phyloP scores from a whole-genome alignment of 257 asterid genomes.

The Solanum rostratum region DNA sequence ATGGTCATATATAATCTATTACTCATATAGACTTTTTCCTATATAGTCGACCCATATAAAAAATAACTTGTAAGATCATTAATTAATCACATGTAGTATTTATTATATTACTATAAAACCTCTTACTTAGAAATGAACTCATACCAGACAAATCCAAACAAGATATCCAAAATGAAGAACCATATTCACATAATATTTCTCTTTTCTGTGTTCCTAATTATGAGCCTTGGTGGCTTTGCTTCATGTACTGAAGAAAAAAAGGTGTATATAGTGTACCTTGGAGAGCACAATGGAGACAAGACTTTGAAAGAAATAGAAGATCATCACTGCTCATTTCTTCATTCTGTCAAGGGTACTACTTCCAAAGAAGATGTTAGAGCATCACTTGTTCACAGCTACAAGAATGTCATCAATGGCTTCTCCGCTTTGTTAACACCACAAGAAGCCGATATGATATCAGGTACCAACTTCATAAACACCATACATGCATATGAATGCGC shows the following conservation, averaged over 20 bases:
- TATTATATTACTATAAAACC: not conserved
- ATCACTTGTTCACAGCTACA: conserved; percentile 32
- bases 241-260: not conserved
- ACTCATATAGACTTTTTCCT: not conserved
- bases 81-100: not conserved
- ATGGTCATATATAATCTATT: not conserved
- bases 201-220: not conserved
- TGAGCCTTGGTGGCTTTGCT: not conserved
- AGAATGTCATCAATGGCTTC: conserved; percentile 43
- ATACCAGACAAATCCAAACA: not conserved
- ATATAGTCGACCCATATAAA: not conserved
- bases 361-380: conserved; percentile 27
- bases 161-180: not conserved
- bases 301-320: conserved; percentile 24
- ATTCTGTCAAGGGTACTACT: conserved; percentile 12
- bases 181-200: not conserved
- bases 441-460: conserved; percentile 32
- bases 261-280: conserved; percentile 35
- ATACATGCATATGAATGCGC: no score
- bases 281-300: conserved; percentile 27
- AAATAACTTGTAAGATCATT: not conserved
- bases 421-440: conserved; percentile 36
- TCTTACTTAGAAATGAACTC: not conserved
- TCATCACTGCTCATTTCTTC: conserved; percentile 18
- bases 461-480: not conserved